Conservation (phyloP, 2,329 filamentous ascomycete genomes). For the Fulvia fulva region DNA sequence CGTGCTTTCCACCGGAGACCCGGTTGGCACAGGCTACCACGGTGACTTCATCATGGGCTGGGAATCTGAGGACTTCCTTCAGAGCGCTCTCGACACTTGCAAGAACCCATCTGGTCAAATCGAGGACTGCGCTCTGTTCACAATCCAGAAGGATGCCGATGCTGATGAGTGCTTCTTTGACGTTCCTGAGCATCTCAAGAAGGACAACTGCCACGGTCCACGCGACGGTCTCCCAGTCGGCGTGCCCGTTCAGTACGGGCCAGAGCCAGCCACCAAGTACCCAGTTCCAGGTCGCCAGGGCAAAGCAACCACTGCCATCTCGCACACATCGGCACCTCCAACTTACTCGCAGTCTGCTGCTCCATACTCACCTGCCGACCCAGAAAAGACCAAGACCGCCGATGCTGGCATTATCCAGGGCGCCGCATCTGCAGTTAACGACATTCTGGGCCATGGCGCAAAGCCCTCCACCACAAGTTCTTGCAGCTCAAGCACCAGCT, state of each 20-base stretch:
- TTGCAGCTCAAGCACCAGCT: background rate
- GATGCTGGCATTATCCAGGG: slow-evolving; percentile 24
- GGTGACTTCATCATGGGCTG: slow-evolving; percentile 79
- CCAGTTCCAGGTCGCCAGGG: slow-evolving; percentile 25
- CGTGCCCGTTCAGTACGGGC: slow-evolving; percentile 47
- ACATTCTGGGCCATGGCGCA: background rate
- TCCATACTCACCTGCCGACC: slow-evolving; percentile 24
- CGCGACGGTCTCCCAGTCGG: slow-evolving; percentile 63
- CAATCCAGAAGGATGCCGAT: slow-evolving; percentile 57
- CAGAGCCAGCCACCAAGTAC: slow-evolving; percentile 38
- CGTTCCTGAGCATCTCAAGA: slow-evolving; percentile 50
- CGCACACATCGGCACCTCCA: slow-evolving; percentile 12
- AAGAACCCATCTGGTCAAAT: slow-evolving; percentile 67
- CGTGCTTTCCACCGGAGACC: slow-evolving; percentile 73
- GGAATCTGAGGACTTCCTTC: slow-evolving; percentile 61
- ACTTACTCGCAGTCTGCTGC: slow-evolving; percentile 16
- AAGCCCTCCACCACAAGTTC: background rate
- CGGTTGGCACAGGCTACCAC: slow-evolving; percentile 68
- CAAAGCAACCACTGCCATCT: slow-evolving; percentile 16
- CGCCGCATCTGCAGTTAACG: background rate
- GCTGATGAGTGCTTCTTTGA: slow-evolving; percentile 60
- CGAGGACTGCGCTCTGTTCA: slow-evolving; percentile 71
- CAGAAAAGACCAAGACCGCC: slow-evolving; percentile 23
- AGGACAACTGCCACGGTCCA: slow-evolving; percentile 59
- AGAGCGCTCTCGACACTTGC: slow-evolving; percentile 70